Evolutionary conservation across 768 basidiomycete species (phyloP), one percentile per base, ranked within the genome.

Genomic region (Mycena rebaudengoi): DNA sequence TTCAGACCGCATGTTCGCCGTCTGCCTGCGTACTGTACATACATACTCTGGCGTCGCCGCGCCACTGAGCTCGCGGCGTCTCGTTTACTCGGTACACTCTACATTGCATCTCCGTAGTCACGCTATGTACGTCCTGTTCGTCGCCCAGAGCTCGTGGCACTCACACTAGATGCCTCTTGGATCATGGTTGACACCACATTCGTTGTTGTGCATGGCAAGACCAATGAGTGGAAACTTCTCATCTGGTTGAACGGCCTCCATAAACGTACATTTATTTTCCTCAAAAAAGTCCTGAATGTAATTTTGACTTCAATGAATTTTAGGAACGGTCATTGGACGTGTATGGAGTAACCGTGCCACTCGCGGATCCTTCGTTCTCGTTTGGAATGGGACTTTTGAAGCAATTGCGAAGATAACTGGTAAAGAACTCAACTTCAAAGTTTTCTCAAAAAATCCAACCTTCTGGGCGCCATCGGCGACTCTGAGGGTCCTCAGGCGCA

Each of bases 181-280:
- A 60, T 60, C 28, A 60, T 60, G 59, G 49, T 60, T 33, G 59
- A 60, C 26, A 61, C 60, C 1, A 61, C 60, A 1, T 61, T 61
- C 28, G 50, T 25, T 10, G 50, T 52, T 7, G 50, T 61, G 29
- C 48, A 51, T 18, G 60, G 60, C 1, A 48, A 43, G 7, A 62
- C 51, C 13, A 62, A 62, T 41, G 60, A 52, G 32, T 62, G 60
- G 60, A 62, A 62, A 40, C 28, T 62, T 11, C 5, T 62, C 8
- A 54, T 62, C 13, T 62, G 60, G 60, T 41, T 51, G 4, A 35
- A 51, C 12, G 23, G 18, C 14, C 16, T 62, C 16, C 43, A 62
- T 23, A 52, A 46, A 33, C 39, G 51, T 62, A 41, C 37, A 39
- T 16, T 16, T 10, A 11, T 37, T 51, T 25, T 1, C 37, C 25